Evolutionary conservation across 768 basidiomycete species (phyloP).

Genomic region (Imleria badia): DNA sequence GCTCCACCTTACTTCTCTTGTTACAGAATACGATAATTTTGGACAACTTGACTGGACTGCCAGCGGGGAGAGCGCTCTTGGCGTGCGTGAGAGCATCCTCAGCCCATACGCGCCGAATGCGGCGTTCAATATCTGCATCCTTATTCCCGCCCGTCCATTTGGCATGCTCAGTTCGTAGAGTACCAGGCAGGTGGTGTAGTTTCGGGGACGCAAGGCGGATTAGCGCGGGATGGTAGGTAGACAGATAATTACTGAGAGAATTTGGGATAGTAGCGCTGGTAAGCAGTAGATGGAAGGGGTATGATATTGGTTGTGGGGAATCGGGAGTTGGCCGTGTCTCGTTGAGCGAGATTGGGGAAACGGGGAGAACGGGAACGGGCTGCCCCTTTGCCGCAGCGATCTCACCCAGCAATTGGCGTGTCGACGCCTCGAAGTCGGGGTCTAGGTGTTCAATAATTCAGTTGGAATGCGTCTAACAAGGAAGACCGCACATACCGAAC

Average conservation of each 20-base stretch:
- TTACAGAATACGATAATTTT: slow-evolving; percentile 87
- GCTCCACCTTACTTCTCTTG: slow-evolving; percentile 63
- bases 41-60: slow-evolving; percentile 40
- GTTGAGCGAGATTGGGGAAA: slow-evolving; percentile 19
- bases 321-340: slow-evolving; percentile 4
- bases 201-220: slow-evolving; percentile 78
- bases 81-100: slow-evolving; percentile 48
- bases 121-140: slow-evolving; percentile 73
- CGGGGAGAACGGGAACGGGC: slow-evolving; percentile 15
- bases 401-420: slow-evolving; percentile 66
- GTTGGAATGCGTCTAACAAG: not conserved
- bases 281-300: slow-evolving; percentile 81
- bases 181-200: slow-evolving; percentile 74
- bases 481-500: slow-evolving; percentile 54
- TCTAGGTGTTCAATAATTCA: slow-evolving; percentile 43
- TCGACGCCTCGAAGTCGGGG: slow-evolving; percentile 77
- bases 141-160: slow-evolving; percentile 80
- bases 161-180: slow-evolving; percentile 70
- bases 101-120: slow-evolving; percentile 73
- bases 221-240: slow-evolving; percentile 57
- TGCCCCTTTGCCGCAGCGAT: slow-evolving; percentile 60
- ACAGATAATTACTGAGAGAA: slow-evolving; percentile 65
- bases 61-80: slow-evolving; percentile 21
- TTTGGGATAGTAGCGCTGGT: slow-evolving; percentile 87
- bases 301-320: slow-evolving; percentile 32